phyloP scores from a whole-genome alignment of 352 stramenopile genomes.

The Phytophthora ramorum region DNA sequence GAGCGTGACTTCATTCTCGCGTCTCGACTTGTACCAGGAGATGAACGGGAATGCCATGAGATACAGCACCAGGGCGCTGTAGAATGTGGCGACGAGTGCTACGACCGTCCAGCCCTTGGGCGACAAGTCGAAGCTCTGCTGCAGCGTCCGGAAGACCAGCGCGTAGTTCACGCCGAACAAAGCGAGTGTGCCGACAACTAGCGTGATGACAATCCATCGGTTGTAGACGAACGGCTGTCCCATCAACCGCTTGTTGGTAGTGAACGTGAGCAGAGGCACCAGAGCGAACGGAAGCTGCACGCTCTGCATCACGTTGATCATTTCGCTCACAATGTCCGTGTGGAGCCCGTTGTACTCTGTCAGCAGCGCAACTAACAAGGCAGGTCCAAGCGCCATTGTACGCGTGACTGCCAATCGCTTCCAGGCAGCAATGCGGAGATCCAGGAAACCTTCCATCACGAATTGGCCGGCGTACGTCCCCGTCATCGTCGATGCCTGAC shows the following conservation, averaged over 20 bases:
- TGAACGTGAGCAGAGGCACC: constrained; percentile 85
- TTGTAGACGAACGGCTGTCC: constrained; percentile 43
- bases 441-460: constrained; percentile 95
- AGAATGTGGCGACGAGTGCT: constrained; percentile 18
- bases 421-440: constrained; percentile 83
- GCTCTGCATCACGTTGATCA: constrained; percentile 90
- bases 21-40: constrained; percentile 19
- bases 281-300: constrained; percentile 90
- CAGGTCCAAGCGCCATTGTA: constrained; percentile 83
- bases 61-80: constrained; percentile 26
- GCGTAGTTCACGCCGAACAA: constrained; percentile 72
- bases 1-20: not conserved
- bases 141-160: constrained; percentile 64
- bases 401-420: constrained; percentile 88
- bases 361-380: constrained; percentile 73
- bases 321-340: constrained; percentile 59
- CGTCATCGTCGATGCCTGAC: constrained; percentile 93
- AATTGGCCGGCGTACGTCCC: constrained; percentile 96
- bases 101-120: constrained; percentile 23
- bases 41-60: constrained; percentile 28
- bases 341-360: constrained; percentile 36
- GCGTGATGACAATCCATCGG: constrained; percentile 35
- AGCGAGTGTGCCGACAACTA: constrained; percentile 45
- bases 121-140: constrained; percentile 35
- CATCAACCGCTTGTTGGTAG: constrained; percentile 67